phyloP scores from a whole-genome alignment of 2,329 filamentous ascomycete genomes.

The Fusarium circinatum region DNA sequence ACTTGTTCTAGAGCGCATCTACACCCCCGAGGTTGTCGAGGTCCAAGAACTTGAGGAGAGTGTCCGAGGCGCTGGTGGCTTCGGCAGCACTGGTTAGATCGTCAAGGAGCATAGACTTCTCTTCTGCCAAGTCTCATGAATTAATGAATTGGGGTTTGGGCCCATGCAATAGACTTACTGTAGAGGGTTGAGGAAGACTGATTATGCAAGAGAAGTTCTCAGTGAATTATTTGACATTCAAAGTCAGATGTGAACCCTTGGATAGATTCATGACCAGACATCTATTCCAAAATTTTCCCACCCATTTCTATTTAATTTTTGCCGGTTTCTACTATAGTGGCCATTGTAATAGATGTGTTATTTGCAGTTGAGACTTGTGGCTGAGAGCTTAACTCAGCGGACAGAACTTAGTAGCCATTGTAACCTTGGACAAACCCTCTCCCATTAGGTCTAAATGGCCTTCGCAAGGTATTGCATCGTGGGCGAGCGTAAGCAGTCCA shows the following conservation, averaged over 20 bases:
- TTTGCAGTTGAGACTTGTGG: no score
- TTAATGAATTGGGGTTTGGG: constrained; percentile 16
- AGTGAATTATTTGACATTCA: not conserved
- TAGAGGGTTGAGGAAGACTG: not conserved
- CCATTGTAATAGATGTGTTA: not conserved
- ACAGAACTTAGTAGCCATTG: not conserved
- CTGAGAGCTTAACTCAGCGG: no score
- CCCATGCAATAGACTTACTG: not conserved
- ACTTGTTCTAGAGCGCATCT: constrained; percentile 92
- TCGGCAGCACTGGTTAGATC: constrained; percentile 80
- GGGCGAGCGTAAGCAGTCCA: constrained; percentile 74
- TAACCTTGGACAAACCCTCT: not conserved
- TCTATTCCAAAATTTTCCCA: constrained; percentile 8
- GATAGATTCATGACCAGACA: constrained; percentile 2
- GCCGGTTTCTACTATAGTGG: constrained; percentile 18
- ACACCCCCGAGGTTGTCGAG: constrained; percentile 90
- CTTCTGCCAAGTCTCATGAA: constrained; percentile 7
- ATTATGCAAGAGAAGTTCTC: not conserved
- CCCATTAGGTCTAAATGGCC: constrained; percentile 51
- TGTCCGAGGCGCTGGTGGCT: constrained; percentile 88
- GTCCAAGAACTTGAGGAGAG: constrained; percentile 90
- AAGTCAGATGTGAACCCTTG: not conserved
- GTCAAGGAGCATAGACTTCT: not conserved
- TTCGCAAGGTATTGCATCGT: constrained; percentile 70
- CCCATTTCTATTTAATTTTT: constrained; percentile 28